Percentiles rank a stretch among this genome's conserved stretches.
phyloP scores from a whole-genome alignment of 371 early-diverging fungal species.

The Mortierella sp. region DNA sequence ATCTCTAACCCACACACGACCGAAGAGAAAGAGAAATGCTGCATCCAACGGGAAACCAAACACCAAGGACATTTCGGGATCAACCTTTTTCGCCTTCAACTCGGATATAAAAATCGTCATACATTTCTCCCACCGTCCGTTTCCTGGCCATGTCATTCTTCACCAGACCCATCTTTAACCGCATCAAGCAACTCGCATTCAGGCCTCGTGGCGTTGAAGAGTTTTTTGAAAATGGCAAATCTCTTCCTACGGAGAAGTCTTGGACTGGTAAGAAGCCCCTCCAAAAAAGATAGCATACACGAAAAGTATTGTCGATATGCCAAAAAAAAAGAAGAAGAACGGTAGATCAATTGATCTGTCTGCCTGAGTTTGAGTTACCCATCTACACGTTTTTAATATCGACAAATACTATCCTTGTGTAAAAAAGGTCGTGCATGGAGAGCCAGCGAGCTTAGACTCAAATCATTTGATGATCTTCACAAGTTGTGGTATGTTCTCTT shows the following conservation, averaged over 20 bases:
- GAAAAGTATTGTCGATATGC: background rate
- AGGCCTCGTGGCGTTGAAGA: slow-evolving; percentile 81
- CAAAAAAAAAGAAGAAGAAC: background rate
- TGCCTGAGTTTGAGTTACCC: background rate
- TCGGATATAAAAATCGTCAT: background rate
- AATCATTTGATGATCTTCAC: slow-evolving; percentile 97
- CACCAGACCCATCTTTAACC: slow-evolving; percentile 43
- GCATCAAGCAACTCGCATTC: slow-evolving; percentile 56
- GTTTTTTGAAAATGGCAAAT: slow-evolving; percentile 87
- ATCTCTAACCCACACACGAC: background rate
- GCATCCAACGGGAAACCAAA: background rate
- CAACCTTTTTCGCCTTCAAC: too few species aligned
- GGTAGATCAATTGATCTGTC: background rate
- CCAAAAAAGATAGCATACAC: background rate
- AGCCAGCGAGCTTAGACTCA: slow-evolving; percentile 89
- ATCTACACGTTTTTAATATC: background rate
- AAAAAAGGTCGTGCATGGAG: slow-evolving; percentile 92
- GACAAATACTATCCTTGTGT: too few species aligned
- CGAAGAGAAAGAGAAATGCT: background rate
- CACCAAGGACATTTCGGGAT: background rate
- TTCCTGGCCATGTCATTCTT: slow-evolving; percentile 43
- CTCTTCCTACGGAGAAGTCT: slow-evolving; percentile 70
- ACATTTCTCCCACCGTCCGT: background rate
- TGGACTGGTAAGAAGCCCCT: slow-evolving; percentile 69
- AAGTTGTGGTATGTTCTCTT: slow-evolving; percentile 95